Conservation (phyloP, 2,329 filamentous ascomycete species). For the Cucurbitaria berberidis region DNA sequence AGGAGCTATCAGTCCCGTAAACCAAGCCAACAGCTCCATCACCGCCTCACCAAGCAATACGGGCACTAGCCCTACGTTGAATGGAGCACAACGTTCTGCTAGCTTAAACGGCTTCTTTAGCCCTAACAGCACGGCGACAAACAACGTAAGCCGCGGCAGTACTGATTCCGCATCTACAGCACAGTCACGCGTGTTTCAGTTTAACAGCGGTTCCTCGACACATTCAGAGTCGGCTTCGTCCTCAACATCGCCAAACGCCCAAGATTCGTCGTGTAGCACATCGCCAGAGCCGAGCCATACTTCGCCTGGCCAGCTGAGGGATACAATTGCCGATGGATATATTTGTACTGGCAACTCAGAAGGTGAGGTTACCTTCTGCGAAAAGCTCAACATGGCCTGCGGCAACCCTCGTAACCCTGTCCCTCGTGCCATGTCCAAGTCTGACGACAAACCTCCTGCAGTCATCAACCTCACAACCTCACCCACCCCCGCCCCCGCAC, state of each 20-base stretch:
- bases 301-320: conserved; percentile 74
- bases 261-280: conserved; percentile 70
- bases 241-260: conserved; percentile 57
- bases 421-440: conserved; percentile 56
- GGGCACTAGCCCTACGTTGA: conserved; percentile 41
- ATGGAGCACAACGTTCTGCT: conserved; percentile 46
- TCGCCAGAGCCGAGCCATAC: conserved; percentile 78
- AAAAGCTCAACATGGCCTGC: conserved; percentile 63
- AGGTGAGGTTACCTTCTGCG: conserved; percentile 62
- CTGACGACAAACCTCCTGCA: conserved; percentile 50
- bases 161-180: conserved; percentile 51
- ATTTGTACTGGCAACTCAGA: conserved; percentile 57
- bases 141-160: conserved; percentile 35
- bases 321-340: conserved; percentile 53
- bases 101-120: conserved; percentile 37
- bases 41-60: conserved; percentile 35
- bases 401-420: conserved; percentile 60
- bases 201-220: conserved; percentile 55
- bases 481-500: conserved; percentile 35
- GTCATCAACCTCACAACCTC: conserved; percentile 42
- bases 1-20: conserved; percentile 47
- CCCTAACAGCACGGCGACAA: conserved; percentile 22
- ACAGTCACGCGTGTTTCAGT: conserved; percentile 57
- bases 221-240: conserved; percentile 59
- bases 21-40: conserved; percentile 30